A percentile compares a stretch with the other conserved stretches of the same genome.
phyloP scores from a whole-genome alignment of 1,284 basidiomycete genomes.

The Lignosus rhinocerotis region DNA sequence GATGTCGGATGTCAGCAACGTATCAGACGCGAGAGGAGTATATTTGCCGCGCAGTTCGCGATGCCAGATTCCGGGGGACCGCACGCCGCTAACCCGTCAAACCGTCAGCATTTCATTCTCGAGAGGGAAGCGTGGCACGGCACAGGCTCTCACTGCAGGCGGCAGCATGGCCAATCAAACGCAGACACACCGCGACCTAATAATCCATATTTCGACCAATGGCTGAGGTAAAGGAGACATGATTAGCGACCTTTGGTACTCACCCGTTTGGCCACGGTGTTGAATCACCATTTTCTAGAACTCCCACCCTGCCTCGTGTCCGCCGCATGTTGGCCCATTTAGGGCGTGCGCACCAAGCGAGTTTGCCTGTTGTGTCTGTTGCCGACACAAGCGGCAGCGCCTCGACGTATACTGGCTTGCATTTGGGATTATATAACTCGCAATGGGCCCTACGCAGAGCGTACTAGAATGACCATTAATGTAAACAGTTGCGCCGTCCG shows the following conservation, averaged over 20 bases:
- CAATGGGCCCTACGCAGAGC: slow-evolving; percentile 2
- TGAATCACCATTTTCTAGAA: slow-evolving; percentile 17
- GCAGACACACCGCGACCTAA: slow-evolving; percentile 9
- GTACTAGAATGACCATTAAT: slow-evolving; percentile 6
- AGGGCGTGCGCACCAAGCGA: slow-evolving; percentile 28
- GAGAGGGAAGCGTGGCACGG: slow-evolving; percentile 5
- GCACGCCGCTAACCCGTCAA: slow-evolving; percentile 2
- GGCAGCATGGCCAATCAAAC: slow-evolving; percentile 4
- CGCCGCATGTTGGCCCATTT: slow-evolving; percentile 25
- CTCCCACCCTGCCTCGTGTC: slow-evolving; percentile 23
- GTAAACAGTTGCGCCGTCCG: neutral
- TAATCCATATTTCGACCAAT: slow-evolving; percentile 10
- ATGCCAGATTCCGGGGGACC: neutral
- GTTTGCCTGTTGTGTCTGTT: slow-evolving; percentile 19
- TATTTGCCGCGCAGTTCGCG: slow-evolving; percentile 18
- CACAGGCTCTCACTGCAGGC: neutral
- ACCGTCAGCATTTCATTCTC: slow-evolving; percentile 4
- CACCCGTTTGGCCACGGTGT: slow-evolving; percentile 10
- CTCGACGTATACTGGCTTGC: slow-evolving; percentile 5
- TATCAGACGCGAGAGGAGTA: slow-evolving; percentile 21
- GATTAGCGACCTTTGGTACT: slow-evolving; percentile 20
- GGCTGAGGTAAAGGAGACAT: slow-evolving; percentile 24
- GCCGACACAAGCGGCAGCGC: slow-evolving; percentile 25
- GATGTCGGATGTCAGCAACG: slow-evolving; percentile 15
- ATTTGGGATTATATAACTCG: slow-evolving; percentile 11